These are phyloP conservation scores for Beauveria medogensis DNA, from an alignment of 2,329 filamentous ascomycete species.

Conservation along the genomic window DNA sequence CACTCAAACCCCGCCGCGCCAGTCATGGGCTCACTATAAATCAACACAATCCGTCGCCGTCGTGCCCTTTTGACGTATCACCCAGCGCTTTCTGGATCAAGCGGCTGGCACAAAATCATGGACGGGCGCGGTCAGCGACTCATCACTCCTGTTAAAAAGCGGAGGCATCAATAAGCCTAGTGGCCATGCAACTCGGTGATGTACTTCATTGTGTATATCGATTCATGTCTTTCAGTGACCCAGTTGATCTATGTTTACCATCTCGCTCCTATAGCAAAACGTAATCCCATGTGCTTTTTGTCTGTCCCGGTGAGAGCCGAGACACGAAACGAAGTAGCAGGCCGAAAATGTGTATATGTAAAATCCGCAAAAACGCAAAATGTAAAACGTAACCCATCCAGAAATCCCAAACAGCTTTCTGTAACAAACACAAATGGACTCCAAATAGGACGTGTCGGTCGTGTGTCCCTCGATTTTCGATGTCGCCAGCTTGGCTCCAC, in stretches of 20 bases:
- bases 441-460: background rate
- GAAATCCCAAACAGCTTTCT: conserved; percentile 4
- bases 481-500: conserved; percentile 3
- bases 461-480: background rate
- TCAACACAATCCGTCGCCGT: no score
- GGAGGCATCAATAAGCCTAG: no score
- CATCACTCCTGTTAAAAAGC: no score
- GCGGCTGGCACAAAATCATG: no score
- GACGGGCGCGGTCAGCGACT: no score
- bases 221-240: background rate
- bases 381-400: conserved; percentile 5
- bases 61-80: no score
- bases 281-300: background rate
- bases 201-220: no score
- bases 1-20: no score
- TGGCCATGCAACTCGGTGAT: no score
- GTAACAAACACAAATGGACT: conserved; percentile 1
- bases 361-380: background rate
- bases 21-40: no score
- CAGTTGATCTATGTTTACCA: conserved; percentile 4
- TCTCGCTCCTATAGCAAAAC: conserved; percentile 8
- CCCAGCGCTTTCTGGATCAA: no score
- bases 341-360: background rate
- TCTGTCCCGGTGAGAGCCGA: background rate
- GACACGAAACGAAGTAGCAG: background rate